phyloP scores from a whole-genome alignment of 2,329 filamentous ascomycete genomes.

The Colletotrichum lindemuthianum region DNA sequence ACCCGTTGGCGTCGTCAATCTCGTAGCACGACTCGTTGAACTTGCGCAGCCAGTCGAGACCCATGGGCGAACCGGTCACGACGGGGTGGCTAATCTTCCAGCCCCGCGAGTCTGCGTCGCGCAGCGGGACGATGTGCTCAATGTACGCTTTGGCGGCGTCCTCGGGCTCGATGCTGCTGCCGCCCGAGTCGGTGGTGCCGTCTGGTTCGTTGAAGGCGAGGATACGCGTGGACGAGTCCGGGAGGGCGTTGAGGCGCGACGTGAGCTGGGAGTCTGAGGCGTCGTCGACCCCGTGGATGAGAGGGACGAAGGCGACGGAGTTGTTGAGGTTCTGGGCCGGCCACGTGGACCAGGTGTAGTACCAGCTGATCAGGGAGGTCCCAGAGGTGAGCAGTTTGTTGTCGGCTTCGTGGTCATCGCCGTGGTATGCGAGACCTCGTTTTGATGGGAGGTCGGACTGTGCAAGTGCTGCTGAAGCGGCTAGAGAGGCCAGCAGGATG shows the following conservation, averaged over 20 bases:
- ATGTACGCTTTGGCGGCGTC: slow-evolving; percentile 52
- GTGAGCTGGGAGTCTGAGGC: slow-evolving; percentile 42
- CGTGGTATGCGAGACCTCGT: slow-evolving; percentile 29
- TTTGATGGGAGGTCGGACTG: slow-evolving; percentile 27
- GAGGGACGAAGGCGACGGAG: slow-evolving; percentile 48
- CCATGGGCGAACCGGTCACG: slow-evolving; percentile 51
- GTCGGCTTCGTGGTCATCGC: slow-evolving; percentile 41
- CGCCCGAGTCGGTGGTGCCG: slow-evolving; percentile 50
- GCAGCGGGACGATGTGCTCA: slow-evolving; percentile 47
- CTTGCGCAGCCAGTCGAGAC: slow-evolving; percentile 50
- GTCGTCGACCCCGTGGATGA: slow-evolving; percentile 50
- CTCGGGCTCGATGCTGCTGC: slow-evolving; percentile 49
- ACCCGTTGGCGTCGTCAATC: slow-evolving; percentile 49
- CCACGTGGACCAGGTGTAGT: slow-evolving; percentile 54
- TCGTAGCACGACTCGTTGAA: slow-evolving; percentile 54
- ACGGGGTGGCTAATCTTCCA: slow-evolving; percentile 54
- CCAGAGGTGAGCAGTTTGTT: slow-evolving; percentile 47
- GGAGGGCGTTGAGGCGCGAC: slow-evolving; percentile 41
- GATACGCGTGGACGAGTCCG: slow-evolving; percentile 49
- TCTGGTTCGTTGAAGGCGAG: slow-evolving; percentile 56
- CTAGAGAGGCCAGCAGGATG: slow-evolving; percentile 12
- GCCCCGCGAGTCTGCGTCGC: slow-evolving; percentile 34
- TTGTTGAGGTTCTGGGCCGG: slow-evolving; percentile 40
- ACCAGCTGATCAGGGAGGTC: slow-evolving; percentile 52
- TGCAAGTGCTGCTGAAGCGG: slow-evolving; percentile 3